A percentile compares a stretch with the other conserved stretches of the same genome.
phyloP scores from a whole-genome alignment of 371 early-diverging fungal genomes.

The Amoeboaphelidium protococcarum region DNA sequence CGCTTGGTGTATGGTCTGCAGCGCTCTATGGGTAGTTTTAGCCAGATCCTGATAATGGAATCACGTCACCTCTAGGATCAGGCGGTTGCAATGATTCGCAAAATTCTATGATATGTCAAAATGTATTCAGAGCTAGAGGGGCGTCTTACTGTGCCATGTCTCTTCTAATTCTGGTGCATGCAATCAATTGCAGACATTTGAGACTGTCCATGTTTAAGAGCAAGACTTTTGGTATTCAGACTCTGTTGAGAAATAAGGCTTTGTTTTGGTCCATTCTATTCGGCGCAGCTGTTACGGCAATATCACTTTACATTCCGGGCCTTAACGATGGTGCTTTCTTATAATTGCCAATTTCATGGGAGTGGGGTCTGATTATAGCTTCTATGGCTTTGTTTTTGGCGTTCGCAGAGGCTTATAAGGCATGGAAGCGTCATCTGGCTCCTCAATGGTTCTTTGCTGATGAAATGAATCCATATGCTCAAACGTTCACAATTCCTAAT shows the following conservation, averaged over 20 bases:
- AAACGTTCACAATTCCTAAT: too few species aligned
- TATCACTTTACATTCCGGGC: slow-evolving; percentile 35
- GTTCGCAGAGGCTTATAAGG: slow-evolving; percentile 25
- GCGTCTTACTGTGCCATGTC: slow-evolving; percentile 35
- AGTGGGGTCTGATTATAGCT: slow-evolving; percentile 39
- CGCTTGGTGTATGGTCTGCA: not conserved
- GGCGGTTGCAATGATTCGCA: not conserved
- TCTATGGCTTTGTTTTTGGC: slow-evolving; percentile 25
- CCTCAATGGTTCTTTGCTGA: too few species aligned
- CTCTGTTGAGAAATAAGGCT: slow-evolving; percentile 23
- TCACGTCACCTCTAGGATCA: not conserved
- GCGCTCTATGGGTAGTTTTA: not conserved
- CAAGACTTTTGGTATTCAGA: slow-evolving; percentile 11
- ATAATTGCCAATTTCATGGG: slow-evolving; percentile 32
- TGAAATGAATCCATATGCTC: too few species aligned
- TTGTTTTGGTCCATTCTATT: slow-evolving; percentile 21
- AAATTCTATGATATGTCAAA: slow-evolving; percentile 16
- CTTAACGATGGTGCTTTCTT: slow-evolving; percentile 33
- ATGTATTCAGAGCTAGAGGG: slow-evolving; percentile 43
- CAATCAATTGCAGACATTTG: slow-evolving; percentile 13
- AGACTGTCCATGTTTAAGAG: slow-evolving; percentile 25
- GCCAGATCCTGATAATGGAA: too few species aligned
- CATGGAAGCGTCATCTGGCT: slow-evolving; percentile 16
- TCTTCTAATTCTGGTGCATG: slow-evolving; percentile 20
- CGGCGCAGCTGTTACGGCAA: slow-evolving; percentile 23